These are phyloP conservation scores for Amanita muscaria DNA, from an alignment of 768 basidiomycete species.

Conservation along the genomic window DNA sequence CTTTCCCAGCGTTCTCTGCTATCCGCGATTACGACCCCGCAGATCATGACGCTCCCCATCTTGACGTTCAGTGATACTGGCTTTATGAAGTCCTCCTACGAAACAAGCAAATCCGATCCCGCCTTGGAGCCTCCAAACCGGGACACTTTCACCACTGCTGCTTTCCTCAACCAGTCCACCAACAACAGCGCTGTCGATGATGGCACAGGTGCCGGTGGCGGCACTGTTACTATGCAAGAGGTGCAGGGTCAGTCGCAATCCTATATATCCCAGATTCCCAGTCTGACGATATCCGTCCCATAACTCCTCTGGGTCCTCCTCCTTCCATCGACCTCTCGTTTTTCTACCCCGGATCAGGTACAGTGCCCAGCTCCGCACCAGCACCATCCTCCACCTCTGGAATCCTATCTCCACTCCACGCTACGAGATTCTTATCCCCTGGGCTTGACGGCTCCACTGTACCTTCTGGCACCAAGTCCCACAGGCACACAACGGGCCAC, in stretches of 20 bases:
- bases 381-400: not conserved
- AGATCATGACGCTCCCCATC: constrained; percentile 60
- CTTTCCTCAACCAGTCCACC: constrained; percentile 1
- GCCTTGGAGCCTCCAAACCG: constrained; percentile 47
- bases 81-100: constrained; percentile 28
- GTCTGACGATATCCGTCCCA: constrained; percentile 47
- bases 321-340: not conserved
- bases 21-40: constrained; percentile 60
- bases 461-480: no score
- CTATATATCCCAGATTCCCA: constrained; percentile 43
- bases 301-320: constrained; percentile 8
- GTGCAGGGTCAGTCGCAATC: constrained; percentile 23
- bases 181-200: constrained; percentile 9
- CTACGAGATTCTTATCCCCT: constrained; percentile 3
- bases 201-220: not conserved
- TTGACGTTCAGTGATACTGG: constrained; percentile 53
- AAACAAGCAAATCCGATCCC: constrained; percentile 49
- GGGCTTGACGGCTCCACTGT: not conserved
- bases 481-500: constrained; percentile 1
- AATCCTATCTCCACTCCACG: not conserved
- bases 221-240: constrained; percentile 31
- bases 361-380: constrained; percentile 2
- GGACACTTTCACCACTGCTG: constrained; percentile 21
- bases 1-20: constrained; percentile 36
- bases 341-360: no score